Evolutionary conservation across 352 stramenopile species (phyloP).

Genomic region (Sclerospora graminicola): DNA sequence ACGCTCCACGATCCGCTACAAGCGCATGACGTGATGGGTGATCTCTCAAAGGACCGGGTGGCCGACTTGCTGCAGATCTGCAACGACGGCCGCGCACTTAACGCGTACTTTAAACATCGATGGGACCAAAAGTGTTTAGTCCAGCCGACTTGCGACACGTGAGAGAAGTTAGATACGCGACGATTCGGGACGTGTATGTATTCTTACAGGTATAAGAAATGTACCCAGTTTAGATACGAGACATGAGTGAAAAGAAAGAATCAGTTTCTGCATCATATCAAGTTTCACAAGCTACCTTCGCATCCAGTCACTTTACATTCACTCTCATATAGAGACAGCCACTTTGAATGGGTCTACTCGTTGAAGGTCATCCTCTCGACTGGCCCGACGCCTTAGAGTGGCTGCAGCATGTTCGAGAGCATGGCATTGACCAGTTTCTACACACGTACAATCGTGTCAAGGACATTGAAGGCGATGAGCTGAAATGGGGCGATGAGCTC

Average conservation of each 20-base stretch:
- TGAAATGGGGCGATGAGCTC: constrained; percentile 98
- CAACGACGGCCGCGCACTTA: constrained; percentile 24
- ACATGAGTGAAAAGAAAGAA: too few relatives aligned
- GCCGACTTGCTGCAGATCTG: constrained; percentile 16
- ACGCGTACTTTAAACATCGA: constrained; percentile 35
- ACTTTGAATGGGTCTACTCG: constrained; percentile 59
- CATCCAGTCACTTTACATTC: too few relatives aligned
- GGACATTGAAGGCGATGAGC: constrained; percentile 90
- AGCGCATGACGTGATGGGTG: constrained; percentile 21
- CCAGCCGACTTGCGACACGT: constrained; percentile 5
- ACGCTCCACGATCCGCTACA: constrained; percentile 5
- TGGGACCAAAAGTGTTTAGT: constrained; percentile 30
- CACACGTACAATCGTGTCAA: constrained; percentile 94
- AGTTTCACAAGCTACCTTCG: too few relatives aligned
- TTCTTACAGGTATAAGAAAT: too few relatives aligned
- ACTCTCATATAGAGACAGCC: too few relatives aligned
- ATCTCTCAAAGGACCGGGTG: constrained; percentile 20
- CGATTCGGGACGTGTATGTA: too few relatives aligned
- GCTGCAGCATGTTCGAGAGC: constrained; percentile 91
- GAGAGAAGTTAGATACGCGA: neutral
- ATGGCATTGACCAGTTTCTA: constrained; percentile 96
- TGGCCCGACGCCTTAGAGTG: constrained; percentile 94
- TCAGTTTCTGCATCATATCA: too few relatives aligned
- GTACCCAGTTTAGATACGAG: too few relatives aligned
- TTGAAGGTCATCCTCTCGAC: constrained; percentile 91